phyloP scores from a whole-genome alignment of 2,329 filamentous ascomycete genomes.

The Aspergillus sp. region DNA sequence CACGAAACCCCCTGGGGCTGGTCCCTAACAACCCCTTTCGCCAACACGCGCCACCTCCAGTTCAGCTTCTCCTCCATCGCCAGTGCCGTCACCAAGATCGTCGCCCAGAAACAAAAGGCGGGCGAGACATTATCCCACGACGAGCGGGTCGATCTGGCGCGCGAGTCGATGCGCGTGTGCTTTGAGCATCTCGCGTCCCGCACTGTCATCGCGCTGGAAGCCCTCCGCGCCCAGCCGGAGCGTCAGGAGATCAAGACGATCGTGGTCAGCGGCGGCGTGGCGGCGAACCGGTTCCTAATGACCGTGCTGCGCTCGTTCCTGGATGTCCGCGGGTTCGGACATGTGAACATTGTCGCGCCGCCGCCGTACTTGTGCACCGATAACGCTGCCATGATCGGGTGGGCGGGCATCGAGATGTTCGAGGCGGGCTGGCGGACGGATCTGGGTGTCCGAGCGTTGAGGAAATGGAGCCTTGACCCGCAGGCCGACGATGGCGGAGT shows the following conservation, averaged over 20 bases:
- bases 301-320: conserved; percentile 63
- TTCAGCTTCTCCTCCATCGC: conserved; percentile 75
- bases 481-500: conserved; percentile 62
- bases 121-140: conserved; percentile 44
- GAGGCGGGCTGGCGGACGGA: conserved; percentile 68
- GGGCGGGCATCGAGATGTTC: conserved; percentile 91
- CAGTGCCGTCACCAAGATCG: conserved; percentile 60
- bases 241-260: conserved; percentile 53
- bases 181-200: conserved; percentile 86
- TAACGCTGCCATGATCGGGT: conserved; percentile 97
- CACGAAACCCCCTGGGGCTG: conserved; percentile 58
- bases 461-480: conserved; percentile 73
- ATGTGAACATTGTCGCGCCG: conserved; percentile 68
- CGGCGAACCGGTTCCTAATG: conserved; percentile 76
- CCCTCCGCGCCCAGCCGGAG: conserved; percentile 21
- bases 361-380: conserved; percentile 79
- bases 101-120: conserved; percentile 37
- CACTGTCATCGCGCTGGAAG: conserved; percentile 65
- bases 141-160: conserved; percentile 68
- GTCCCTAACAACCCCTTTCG: conserved; percentile 66
- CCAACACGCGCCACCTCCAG: conserved; percentile 55
- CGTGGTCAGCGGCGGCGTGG: conserved; percentile 87
- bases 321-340: conserved; percentile 61
- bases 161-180: conserved; percentile 70
- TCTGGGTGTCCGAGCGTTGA: conserved; percentile 57